These are phyloP conservation scores for Apodospora peruviana DNA, from an alignment of 495 filamentous ascomycete genomes.

Conservation along the genomic window DNA sequence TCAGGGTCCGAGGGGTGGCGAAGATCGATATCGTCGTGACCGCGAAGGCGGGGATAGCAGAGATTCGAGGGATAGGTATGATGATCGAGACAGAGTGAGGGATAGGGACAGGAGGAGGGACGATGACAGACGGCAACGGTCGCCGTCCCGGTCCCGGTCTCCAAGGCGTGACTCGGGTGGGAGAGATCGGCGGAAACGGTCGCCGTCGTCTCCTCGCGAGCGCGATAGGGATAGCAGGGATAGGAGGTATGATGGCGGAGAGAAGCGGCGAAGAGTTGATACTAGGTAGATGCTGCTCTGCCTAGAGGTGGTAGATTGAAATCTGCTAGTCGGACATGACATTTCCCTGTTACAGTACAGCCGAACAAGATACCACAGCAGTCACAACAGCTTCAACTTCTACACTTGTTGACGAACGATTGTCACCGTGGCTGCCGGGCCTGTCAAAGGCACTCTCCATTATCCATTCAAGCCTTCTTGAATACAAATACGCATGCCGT, in stretches of 20 bases:
- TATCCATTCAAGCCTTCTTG: no score
- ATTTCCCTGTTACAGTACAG: no score
- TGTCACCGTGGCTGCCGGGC: no score
- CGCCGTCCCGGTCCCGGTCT: conserved; percentile 35
- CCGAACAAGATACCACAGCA: no score
- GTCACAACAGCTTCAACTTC: no score
- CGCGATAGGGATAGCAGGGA: conserved; percentile 42
- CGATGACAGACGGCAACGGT: conserved; percentile 21
- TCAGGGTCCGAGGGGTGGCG: not conserved
- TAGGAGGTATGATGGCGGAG: conserved; percentile 50
- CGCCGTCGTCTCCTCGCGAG: conserved; percentile 42
- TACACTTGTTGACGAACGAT: no score
- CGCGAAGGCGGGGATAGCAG: no score
- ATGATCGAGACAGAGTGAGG: conserved; percentile 20
- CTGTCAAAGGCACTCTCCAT: no score
- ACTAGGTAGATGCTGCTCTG: conserved; percentile 26
- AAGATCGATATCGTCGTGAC: conserved; percentile 20
- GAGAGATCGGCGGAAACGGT: conserved; percentile 56
- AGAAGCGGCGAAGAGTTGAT: conserved; percentile 64
- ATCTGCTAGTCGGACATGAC: no score
- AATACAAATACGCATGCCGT: no score
- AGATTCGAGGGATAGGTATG: conserved; percentile 16
- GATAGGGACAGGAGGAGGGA: not conserved
- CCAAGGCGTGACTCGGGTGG: conserved; percentile 40
- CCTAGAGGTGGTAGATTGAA: no score